A percentile compares a stretch with the other conserved stretches of the same genome.
These are phyloP conservation scores for Penicillium psychrosexuale DNA, from an alignment of 2,329 filamentous ascomycete species.

Conservation along the genomic window DNA sequence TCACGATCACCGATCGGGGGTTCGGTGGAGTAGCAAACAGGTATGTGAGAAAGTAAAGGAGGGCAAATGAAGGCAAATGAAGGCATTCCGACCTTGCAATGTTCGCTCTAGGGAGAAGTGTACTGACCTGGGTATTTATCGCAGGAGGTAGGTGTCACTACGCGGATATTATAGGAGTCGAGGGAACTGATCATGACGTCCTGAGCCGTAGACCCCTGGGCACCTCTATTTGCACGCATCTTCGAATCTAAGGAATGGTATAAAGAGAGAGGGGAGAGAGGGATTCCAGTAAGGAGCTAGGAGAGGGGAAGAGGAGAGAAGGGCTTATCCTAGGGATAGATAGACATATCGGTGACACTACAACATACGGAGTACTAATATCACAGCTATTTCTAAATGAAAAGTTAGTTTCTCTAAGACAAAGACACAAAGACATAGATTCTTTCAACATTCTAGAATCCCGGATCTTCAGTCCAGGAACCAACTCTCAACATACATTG, in stretches of 20 bases:
- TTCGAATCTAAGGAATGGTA: background rate
- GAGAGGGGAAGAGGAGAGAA: slow-evolving; percentile 10
- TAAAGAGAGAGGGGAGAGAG: slow-evolving; percentile 1
- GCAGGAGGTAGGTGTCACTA: slow-evolving; percentile 29
- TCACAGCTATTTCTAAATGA: background rate
- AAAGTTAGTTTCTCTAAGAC: background rate
- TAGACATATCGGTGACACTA: background rate
- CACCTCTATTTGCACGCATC: slow-evolving; percentile 14
- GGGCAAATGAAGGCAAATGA: background rate
- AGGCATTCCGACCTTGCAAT: slow-evolving; percentile 2
- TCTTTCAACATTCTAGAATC: background rate
- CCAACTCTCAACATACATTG: background rate
- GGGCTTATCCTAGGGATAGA: slow-evolving; percentile 18
- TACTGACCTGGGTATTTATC: slow-evolving; percentile 44
- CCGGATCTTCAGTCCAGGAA: background rate
- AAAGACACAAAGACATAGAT: background rate
- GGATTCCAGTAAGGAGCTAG: slow-evolving; percentile 20
- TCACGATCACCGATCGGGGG: slow-evolving; percentile 1
- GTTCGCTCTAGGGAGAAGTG: background rate
- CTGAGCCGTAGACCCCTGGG: slow-evolving; percentile 4
- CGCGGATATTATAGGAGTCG: slow-evolving; percentile 31
- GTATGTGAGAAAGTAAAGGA: slow-evolving; percentile 2
- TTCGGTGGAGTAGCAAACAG: background rate
- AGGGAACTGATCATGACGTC: slow-evolving; percentile 24
- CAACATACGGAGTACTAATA: background rate